A percentile compares a stretch with the other conserved stretches of the same genome.
These are phyloP conservation scores for Calycina herbarum DNA, from an alignment of 2,329 filamentous ascomycete species.

Conservation along the genomic window DNA sequence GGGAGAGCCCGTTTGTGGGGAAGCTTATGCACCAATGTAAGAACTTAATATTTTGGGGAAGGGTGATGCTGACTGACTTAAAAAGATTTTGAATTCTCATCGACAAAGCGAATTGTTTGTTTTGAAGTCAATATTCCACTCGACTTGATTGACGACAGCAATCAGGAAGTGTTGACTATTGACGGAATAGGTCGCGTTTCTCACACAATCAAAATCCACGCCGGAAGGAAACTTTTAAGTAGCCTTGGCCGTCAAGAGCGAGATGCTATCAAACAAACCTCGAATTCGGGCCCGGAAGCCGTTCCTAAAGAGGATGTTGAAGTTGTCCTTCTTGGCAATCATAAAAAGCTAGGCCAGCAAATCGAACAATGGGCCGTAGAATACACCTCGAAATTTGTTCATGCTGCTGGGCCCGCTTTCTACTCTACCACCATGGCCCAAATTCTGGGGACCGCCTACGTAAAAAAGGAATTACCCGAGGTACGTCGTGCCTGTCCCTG, in stretches of 20 bases:
- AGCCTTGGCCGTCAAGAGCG: constrained; percentile 18
- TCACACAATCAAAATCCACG: constrained; percentile 22
- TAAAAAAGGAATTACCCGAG: constrained; percentile 29
- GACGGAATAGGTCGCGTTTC: constrained; percentile 29
- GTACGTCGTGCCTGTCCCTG: constrained; percentile 9
- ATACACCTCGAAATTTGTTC: constrained; percentile 30
- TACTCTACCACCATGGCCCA: constrained; percentile 28
- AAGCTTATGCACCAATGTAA: constrained; percentile 29
- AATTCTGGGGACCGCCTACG: constrained; percentile 30
- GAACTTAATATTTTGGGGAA: not conserved
- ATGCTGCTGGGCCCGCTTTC: constrained; percentile 28
- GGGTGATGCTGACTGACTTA: not conserved
- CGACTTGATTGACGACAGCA: not conserved
- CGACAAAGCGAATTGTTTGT: constrained; percentile 25
- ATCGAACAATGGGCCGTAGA: constrained; percentile 33
- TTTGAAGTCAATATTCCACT: constrained; percentile 20
- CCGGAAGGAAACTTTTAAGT: constrained; percentile 15
- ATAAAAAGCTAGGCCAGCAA: constrained; percentile 15
- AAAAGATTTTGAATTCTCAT: constrained; percentile 29
- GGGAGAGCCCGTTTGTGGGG: constrained; percentile 29
- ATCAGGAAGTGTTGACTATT: constrained; percentile 22
- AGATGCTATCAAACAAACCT: constrained; percentile 15
- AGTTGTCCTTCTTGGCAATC: constrained; percentile 24
- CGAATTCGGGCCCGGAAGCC: constrained; percentile 6
- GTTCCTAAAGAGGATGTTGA: constrained; percentile 3